Evolutionary conservation across 768 basidiomycete species (phyloP).

Genomic region (Amanita rubescens): DNA sequence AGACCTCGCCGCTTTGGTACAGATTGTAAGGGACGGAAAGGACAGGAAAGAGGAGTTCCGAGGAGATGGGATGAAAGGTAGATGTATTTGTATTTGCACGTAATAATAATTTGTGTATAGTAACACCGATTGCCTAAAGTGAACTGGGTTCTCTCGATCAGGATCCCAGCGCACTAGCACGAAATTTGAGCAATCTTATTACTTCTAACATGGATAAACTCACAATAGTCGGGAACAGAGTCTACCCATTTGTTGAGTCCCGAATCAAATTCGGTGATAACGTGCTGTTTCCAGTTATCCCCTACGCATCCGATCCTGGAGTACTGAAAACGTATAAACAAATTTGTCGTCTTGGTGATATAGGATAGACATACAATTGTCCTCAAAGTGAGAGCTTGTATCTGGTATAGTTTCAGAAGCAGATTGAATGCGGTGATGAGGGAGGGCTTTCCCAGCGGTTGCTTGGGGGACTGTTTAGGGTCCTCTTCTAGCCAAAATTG

Average conservation of each 20-base stretch:
- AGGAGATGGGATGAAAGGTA: conserved; percentile 66
- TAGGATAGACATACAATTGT: conserved; percentile 43
- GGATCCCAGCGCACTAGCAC: conserved; percentile 47
- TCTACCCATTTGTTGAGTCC: conserved; percentile 68
- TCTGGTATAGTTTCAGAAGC: conserved; percentile 51
- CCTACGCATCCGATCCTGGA: conserved; percentile 62
- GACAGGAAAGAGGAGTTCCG: conserved; percentile 37
- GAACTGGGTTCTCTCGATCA: conserved; percentile 30
- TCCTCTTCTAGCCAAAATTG: conserved; percentile 70
- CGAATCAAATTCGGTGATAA: conserved; percentile 65
- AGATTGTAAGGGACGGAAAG: conserved; percentile 70
- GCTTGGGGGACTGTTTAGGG: conserved; percentile 53
- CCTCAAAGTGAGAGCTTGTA: conserved; percentile 55
- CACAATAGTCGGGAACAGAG: conserved; percentile 52
- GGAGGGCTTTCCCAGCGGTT: conserved; percentile 58
- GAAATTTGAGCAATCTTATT: not conserved
- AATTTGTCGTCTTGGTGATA: not conserved
- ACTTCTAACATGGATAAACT: conserved; percentile 12
- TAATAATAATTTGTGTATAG: conserved; percentile 46
- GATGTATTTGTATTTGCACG: conserved; percentile 66
- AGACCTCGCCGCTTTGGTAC: conserved; percentile 75
- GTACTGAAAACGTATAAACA: conserved; percentile 42
- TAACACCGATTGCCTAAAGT: conserved; percentile 55
- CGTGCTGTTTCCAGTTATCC: conserved; percentile 55
- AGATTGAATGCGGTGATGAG: conserved; percentile 47